Percentiles rank a stretch among this genome's conserved stretches.
phyloP scores from a whole-genome alignment of 805 yeast species.

The Blastobotrys americana region DNA sequence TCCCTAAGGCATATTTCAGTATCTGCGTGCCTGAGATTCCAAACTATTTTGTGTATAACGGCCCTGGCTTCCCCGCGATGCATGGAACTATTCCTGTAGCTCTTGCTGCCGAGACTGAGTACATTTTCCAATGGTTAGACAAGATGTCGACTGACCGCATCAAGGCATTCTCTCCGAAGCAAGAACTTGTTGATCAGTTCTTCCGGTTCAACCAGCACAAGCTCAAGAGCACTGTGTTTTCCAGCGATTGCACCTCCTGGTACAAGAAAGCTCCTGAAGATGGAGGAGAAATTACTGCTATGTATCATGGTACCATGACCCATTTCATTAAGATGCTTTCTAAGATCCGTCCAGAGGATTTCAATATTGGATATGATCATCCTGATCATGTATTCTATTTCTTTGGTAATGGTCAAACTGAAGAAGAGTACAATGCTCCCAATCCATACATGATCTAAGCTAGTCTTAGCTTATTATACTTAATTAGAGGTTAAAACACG shows the following conservation, averaged over 20 bases:
- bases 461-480: too few relatives aligned
- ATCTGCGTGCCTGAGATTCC: conserved; percentile 18
- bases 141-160: conserved; percentile 9
- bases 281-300: conserved; percentile 1
- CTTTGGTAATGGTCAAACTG: conserved; percentile 16
- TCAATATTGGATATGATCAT: conserved; percentile 10
- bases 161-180: conserved; percentile 8
- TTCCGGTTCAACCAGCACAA: conserved; percentile 2
- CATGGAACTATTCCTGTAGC: conserved; percentile 9
- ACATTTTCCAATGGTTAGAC: conserved; percentile 6
- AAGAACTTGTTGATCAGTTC: conserved; percentile 1
- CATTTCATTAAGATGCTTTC: conserved; percentile 12
- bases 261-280: conserved; percentile 2
- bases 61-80: conserved; percentile 10
- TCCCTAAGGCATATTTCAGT: conserved; percentile 13
- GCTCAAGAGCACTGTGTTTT: conserved; percentile 5
- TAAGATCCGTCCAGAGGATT: conserved; percentile 15
- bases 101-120: conserved; percentile 7
- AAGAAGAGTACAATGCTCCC: background rate
- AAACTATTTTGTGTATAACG: conserved; percentile 15
- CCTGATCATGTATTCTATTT: conserved; percentile 12
- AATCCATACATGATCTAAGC: background rate
- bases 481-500: too few relatives aligned
- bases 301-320: conserved; percentile 15
- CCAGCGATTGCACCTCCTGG: conserved; percentile 9